Evolutionary conservation across 495 filamentous ascomycete genomes (phyloP).

Genomic region (Aspergillus campestris): DNA sequence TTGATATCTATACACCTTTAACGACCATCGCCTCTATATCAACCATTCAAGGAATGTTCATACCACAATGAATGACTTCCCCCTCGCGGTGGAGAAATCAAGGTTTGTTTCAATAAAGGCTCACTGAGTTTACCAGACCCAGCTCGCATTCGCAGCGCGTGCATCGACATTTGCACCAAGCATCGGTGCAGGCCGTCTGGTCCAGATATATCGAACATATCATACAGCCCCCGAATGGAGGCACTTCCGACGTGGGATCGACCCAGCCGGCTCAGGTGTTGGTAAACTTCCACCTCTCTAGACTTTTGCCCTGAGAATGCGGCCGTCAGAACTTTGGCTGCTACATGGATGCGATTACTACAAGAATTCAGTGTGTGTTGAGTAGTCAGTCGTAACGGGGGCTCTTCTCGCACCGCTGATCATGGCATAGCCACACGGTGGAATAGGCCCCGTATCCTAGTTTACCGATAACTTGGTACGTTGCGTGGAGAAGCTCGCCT

Average conservation of each 20-base stretch:
- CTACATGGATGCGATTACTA: not conserved
- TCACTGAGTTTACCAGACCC: not conserved
- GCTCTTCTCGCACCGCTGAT: conserved; percentile 29
- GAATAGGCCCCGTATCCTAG: conserved; percentile 43
- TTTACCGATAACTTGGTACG: conserved; percentile 39
- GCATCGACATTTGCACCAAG: conserved; percentile 21
- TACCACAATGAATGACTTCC: not conserved
- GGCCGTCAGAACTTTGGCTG: not conserved
- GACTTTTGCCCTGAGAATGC: not conserved
- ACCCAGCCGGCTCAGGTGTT: conserved; percentile 13
- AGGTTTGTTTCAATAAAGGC: not conserved
- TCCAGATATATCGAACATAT: conserved; percentile 24
- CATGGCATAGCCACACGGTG: conserved; percentile 40
- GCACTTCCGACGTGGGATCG: conserved; percentile 18
- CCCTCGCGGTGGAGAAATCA: not conserved
- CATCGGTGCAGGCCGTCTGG: conserved; percentile 29
- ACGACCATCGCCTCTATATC: too few relatives aligned
- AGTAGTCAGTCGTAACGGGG: not conserved
- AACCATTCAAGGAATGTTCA: too few relatives aligned
- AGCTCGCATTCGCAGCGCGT: not conserved
- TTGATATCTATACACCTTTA: too few relatives aligned
- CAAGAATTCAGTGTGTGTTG: conserved; percentile 5
- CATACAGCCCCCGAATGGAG: conserved; percentile 22
- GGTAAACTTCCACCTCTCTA: conserved; percentile 10
- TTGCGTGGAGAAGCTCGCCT: conserved; percentile 32